Evolutionary conservation across 768 basidiomycete genomes (phyloP).

Genomic region (Kondoa subrosea): DNA sequence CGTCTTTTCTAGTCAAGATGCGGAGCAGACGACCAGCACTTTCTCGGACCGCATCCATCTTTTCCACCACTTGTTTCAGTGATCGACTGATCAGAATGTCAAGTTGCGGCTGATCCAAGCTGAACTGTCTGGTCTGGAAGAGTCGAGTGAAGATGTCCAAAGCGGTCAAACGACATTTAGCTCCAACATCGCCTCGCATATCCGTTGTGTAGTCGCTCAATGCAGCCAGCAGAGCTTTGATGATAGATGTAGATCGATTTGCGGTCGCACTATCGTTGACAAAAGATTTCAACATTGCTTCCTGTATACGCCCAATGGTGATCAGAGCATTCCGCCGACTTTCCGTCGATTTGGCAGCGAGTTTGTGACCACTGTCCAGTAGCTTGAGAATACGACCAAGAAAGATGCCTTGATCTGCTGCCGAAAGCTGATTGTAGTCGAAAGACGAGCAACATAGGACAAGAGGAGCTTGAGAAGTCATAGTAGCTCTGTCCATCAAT

Average conservation of each 20-base stretch:
- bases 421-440: not conserved
- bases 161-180: not conserved
- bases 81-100: not conserved
- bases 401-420: not conserved
- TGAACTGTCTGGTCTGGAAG: not conserved
- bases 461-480: not conserved
- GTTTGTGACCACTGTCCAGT: not conserved
- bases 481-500: not conserved
- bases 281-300: not conserved
- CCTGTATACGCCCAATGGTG: not conserved
- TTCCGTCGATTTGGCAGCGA: not conserved
- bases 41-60: not conserved
- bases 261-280: not conserved
- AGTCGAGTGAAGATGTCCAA: not conserved
- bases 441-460: not conserved
- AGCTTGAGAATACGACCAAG: not conserved
- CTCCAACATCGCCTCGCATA: not conserved
- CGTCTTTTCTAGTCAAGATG: not conserved
- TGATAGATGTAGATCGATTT: not conserved
- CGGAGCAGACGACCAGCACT: not conserved
- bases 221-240: not conserved
- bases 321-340: not conserved
- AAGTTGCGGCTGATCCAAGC: not conserved
- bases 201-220: not conserved
- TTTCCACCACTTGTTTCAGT: not conserved